Evolutionary conservation across 805 yeast species (phyloP).

Genomic region (Kodamaea laetipori): DNA sequence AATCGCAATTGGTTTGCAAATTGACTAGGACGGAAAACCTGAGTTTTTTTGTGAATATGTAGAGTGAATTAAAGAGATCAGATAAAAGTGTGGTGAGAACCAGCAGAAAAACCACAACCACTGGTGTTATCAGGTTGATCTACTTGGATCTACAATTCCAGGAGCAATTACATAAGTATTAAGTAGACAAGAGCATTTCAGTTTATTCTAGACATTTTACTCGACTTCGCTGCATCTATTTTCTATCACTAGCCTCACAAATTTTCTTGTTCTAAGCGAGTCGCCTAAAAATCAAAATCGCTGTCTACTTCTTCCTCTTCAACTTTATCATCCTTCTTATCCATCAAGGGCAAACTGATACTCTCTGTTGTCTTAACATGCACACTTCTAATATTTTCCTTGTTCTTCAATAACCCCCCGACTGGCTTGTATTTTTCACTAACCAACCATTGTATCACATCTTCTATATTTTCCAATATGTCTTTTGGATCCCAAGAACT

Average conservation of each 20-base stretch:
- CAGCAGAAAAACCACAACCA: background rate
- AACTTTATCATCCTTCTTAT: constrained; percentile 12
- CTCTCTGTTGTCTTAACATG: constrained; percentile 70
- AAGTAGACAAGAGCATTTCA: too few relatives aligned
- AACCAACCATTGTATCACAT: constrained; percentile 51
- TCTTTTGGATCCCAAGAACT: constrained; percentile 45
- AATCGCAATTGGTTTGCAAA: background rate
- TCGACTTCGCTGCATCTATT: too few relatives aligned
- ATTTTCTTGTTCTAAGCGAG: too few relatives aligned
- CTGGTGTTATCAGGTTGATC: too few relatives aligned
- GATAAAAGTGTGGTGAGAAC: too few relatives aligned
- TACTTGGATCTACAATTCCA: too few relatives aligned
- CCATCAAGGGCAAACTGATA: constrained; percentile 58
- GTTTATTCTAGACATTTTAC: too few relatives aligned
- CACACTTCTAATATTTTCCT: constrained; percentile 49
- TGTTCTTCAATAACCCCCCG: constrained; percentile 56
- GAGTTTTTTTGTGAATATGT: too few relatives aligned
- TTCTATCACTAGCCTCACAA: too few relatives aligned
- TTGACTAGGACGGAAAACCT: too few relatives aligned
- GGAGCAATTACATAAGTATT: too few relatives aligned
- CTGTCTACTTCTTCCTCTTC: constrained; percentile 26
- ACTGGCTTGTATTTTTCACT: constrained; percentile 49
- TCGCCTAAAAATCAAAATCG: constrained; percentile 25
- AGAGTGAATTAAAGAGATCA: too few relatives aligned
- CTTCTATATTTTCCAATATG: constrained; percentile 54